Conservation (phyloP, 1,139 yeast genomes). For the Tardiomyces digboiensis region DNA sequence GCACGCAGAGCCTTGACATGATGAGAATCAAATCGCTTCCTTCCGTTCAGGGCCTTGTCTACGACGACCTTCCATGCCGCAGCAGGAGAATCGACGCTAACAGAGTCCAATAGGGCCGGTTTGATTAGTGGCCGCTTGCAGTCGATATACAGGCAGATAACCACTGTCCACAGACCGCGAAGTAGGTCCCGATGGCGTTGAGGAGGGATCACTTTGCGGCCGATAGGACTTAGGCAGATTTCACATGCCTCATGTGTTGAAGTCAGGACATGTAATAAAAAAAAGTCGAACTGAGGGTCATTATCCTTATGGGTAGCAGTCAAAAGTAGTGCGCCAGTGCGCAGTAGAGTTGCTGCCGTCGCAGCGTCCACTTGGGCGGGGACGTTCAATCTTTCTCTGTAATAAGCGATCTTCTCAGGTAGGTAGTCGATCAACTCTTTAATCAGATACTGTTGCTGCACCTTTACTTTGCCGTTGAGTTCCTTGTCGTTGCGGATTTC, state of each 20-base stretch:
- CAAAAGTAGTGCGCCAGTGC: slow-evolving; percentile 13
- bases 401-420: slow-evolving; percentile 11
- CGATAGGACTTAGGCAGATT: slow-evolving; percentile 10
- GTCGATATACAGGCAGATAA: not conserved
- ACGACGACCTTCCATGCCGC: slow-evolving; percentile 14
- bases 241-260: slow-evolving; percentile 21
- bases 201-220: slow-evolving; percentile 9
- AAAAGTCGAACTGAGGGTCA: slow-evolving; percentile 19
- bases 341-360: slow-evolving; percentile 12
- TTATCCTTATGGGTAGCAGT: slow-evolving; percentile 17
- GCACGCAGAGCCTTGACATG: slow-evolving; percentile 20
- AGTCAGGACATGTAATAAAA: slow-evolving; percentile 23
- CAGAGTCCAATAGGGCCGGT: not conserved
- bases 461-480: slow-evolving; percentile 10
- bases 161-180: not conserved
- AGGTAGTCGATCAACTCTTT: slow-evolving; percentile 4
- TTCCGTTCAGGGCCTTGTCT: slow-evolving; percentile 11
- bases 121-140: not conserved
- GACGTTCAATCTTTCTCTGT: slow-evolving; percentile 8
- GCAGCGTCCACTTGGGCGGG: slow-evolving; percentile 8
- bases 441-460: slow-evolving; percentile 4
- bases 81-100: slow-evolving; percentile 5
- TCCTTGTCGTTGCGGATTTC: slow-evolving; percentile 13
- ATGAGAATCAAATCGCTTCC: slow-evolving; percentile 14
- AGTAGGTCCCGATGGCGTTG: not conserved